A percentile compares a stretch with the other conserved stretches of the same genome.
phyloP scores from a whole-genome alignment of 305 asterid genomes.

The Fraxinus angustifolia region DNA sequence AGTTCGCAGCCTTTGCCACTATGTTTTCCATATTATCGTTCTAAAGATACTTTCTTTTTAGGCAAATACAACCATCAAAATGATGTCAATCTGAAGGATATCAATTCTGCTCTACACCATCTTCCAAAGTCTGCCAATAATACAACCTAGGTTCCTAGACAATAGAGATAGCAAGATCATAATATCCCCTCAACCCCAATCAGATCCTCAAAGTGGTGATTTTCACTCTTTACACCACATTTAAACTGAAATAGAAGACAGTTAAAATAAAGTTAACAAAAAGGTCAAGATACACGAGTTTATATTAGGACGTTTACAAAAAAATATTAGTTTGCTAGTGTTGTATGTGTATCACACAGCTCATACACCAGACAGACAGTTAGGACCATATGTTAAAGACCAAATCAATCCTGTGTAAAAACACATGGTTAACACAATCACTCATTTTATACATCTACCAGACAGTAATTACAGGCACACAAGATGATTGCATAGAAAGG shows the following conservation, averaged over 20 bases:
- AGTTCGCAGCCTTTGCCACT: background rate
- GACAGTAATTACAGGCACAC: conserved; percentile 1
- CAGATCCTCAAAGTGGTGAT: background rate
- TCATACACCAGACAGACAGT: background rate
- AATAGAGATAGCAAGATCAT: background rate
- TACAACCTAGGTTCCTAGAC: background rate
- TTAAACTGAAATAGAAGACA: background rate
- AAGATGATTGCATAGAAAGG: background rate
- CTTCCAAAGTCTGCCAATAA: background rate
- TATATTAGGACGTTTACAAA: background rate
- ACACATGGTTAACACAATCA: conserved; percentile 1
- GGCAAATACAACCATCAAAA: background rate
- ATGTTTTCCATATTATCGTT: background rate
- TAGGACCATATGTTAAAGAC: background rate
- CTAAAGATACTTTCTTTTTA: background rate
- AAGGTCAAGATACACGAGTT: background rate
- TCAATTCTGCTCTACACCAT: background rate
- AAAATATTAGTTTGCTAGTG: background rate
- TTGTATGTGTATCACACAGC: background rate
- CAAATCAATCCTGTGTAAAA: conserved; percentile 6
- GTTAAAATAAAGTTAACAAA: background rate
- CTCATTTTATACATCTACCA: background rate
- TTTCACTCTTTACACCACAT: conserved; percentile 8
- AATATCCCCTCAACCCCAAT: background rate
- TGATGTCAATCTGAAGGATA: background rate